phyloP scores from a whole-genome alignment of 257 asterid species.

The Nemophila menziesii region DNA sequence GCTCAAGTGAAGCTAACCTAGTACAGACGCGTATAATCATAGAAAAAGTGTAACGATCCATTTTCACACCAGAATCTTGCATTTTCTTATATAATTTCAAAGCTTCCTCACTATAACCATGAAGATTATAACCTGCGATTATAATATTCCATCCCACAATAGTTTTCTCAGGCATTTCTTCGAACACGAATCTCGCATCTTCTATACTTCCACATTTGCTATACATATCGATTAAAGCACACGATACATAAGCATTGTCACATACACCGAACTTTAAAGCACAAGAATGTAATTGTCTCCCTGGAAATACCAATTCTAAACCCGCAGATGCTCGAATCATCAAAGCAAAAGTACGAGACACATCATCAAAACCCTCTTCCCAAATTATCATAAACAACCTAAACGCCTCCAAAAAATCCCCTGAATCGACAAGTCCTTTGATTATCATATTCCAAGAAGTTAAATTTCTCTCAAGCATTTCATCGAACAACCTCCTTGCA shows the following conservation, averaged over 20 bases:
- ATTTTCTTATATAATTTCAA: constrained; percentile 57
- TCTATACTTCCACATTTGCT: constrained; percentile 73
- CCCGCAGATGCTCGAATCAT: constrained; percentile 72
- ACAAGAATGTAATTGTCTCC: constrained; percentile 58
- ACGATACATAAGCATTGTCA: constrained; percentile 45
- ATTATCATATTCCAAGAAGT: constrained; percentile 69
- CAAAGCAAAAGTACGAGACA: constrained; percentile 35
- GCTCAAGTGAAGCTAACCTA: constrained; percentile 69
- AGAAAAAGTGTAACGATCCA: constrained; percentile 73
- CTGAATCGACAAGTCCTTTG: constrained; percentile 57
- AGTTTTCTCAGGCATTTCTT: constrained; percentile 54
- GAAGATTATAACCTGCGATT: constrained; percentile 63
- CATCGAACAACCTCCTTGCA: constrained; percentile 56
- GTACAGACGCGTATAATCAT: constrained; percentile 56
- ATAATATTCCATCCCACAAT: constrained; percentile 77
- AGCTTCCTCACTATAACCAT: constrained; percentile 75
- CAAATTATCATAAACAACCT: constrained; percentile 49
- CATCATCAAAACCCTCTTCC: constrained; percentile 36
- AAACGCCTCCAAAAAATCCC: constrained; percentile 52
- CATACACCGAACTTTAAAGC: constrained; percentile 45
- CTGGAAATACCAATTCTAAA: constrained; percentile 50
- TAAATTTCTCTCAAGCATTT: constrained; percentile 49
- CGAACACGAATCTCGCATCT: constrained; percentile 51
- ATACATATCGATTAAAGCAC: constrained; percentile 78
- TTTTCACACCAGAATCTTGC: constrained; percentile 58